phyloP scores from a whole-genome alignment of 257 asterid genomes.

The Verbascum thapsus region DNA sequence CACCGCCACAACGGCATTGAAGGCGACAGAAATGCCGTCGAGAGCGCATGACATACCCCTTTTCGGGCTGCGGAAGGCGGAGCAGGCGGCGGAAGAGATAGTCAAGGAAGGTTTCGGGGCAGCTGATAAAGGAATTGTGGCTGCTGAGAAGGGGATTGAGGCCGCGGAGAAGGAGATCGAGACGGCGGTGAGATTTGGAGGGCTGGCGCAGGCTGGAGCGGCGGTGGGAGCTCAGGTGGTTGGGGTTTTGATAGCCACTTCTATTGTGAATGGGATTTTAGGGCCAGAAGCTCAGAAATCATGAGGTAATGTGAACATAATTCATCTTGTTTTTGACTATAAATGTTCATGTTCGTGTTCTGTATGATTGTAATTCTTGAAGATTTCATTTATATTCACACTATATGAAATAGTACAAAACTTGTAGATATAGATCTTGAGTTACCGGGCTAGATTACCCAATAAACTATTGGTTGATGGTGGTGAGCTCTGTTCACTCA shows the following conservation, averaged over 20 bases:
- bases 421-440: conserved; percentile 5
- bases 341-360: neutral
- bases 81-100: conserved; percentile 74
- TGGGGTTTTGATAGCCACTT: conserved; percentile 63
- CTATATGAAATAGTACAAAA: neutral
- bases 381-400: conserved; percentile 13
- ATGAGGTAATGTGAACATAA: conserved; percentile 30
- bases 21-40: conserved; percentile 60
- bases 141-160: conserved; percentile 56
- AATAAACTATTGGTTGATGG: conserved; percentile 53
- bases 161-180: no score
- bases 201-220: conserved; percentile 74
- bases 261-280: conserved; percentile 71
- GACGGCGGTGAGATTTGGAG: conserved; percentile 67
- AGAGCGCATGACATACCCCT: conserved; percentile 71
- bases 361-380: neutral
- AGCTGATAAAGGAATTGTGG: conserved; percentile 59
- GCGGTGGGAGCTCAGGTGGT: conserved; percentile 70
- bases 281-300: conserved; percentile 82
- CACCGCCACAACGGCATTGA: conserved; percentile 61
- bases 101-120: conserved; percentile 59
- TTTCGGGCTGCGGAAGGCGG: conserved; percentile 71
- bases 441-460: conserved; percentile 38
- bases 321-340: neutral
- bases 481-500: conserved; percentile 58